Base-by-base conservation (phyloP, 495 filamentous ascomycete species). In the Podospora comata region DNA sequence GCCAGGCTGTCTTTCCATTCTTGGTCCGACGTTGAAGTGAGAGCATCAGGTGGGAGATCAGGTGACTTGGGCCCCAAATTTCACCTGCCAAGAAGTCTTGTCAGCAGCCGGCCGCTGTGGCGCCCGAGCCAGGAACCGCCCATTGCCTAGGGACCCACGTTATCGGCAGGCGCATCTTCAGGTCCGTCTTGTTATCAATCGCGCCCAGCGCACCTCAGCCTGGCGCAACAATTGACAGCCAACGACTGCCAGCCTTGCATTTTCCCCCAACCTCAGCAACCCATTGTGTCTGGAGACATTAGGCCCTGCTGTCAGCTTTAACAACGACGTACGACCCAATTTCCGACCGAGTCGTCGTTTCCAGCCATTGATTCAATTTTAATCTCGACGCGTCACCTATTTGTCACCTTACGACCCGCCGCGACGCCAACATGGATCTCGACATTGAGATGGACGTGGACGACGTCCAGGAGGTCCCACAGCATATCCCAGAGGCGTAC, bases 391-490 rank as follows among this genome's bases (percentile, higher is more conserved):
- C 55, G 55, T 19, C 55, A 26, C 23, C 55, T 23, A 26, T 58
- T 58, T 18, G 1, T 26, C n/a, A 20, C 23, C 15, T n/a, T 56
- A 58, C 16, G 3, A 19, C 55, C 4, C 5, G 18, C 55, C 55
- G 55, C 55, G 16, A 20, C 32, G 11, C 61, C 57, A 74, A 73
- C 60, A 91, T 91, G 89, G 91, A 94, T 75, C 88, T 92, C 64
- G 91, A 93, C 61, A 90, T 93, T 76, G 91, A 93, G 62, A 85
- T 85, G 82, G 82, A 82, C 62, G 76, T 92, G 62, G 88, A 87
- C 68, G 77, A 81, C 72, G 75, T 77, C 56, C 75, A 79, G 18
- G 77, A 81, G 20, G 77, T 81, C 54, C 72, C 80, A 6, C 74
- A 71, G 23, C 39, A 48, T 2, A 72, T 83, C 15, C 77, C 76